Percentiles rank a stretch among this genome's conserved stretches.
These are phyloP conservation scores for Aspergillus phoenicis DNA, from an alignment of 2,329 filamentous ascomycete species.

Conservation along the genomic window DNA sequence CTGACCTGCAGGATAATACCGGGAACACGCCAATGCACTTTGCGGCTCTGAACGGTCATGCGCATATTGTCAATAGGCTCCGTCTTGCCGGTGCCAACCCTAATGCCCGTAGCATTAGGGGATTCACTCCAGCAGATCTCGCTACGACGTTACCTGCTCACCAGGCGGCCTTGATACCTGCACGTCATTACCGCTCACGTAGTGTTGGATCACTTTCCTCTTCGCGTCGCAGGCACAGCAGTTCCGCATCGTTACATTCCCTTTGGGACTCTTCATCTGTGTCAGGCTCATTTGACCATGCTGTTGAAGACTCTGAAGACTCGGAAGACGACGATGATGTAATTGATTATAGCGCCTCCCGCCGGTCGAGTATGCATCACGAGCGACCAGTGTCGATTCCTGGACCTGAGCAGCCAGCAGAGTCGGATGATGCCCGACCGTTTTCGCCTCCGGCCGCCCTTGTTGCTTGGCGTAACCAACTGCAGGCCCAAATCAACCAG, in stretches of 20 bases:
- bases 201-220: slow-evolving; percentile 62
- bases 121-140: slow-evolving; percentile 71
- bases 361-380: slow-evolving; percentile 41
- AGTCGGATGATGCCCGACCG: slow-evolving; percentile 31
- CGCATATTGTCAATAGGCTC: slow-evolving; percentile 74
- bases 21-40: slow-evolving; percentile 83
- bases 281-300: slow-evolving; percentile 49
- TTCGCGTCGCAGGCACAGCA: slow-evolving; percentile 60
- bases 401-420: slow-evolving; percentile 27
- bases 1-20: slow-evolving; percentile 72
- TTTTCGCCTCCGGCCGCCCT: slow-evolving; percentile 64
- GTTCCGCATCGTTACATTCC: slow-evolving; percentile 67
- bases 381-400: slow-evolving; percentile 31
- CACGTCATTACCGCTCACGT: slow-evolving; percentile 65
- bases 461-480: slow-evolving; percentile 71
- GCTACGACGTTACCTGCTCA: slow-evolving; percentile 66
- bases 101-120: slow-evolving; percentile 68
- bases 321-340: slow-evolving; percentile 30
- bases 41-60: slow-evolving; percentile 73
- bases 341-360: slow-evolving; percentile 34
- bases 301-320: slow-evolving; percentile 45
- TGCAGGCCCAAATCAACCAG: slow-evolving; percentile 73
- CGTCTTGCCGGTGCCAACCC: slow-evolving; percentile 74
- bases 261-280: slow-evolving; percentile 63
- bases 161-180: slow-evolving; percentile 63